These are phyloP conservation scores for Pelargonium cotyledonis DNA, from an alignment of 441 rosid species.

Conservation along the genomic window DNA sequence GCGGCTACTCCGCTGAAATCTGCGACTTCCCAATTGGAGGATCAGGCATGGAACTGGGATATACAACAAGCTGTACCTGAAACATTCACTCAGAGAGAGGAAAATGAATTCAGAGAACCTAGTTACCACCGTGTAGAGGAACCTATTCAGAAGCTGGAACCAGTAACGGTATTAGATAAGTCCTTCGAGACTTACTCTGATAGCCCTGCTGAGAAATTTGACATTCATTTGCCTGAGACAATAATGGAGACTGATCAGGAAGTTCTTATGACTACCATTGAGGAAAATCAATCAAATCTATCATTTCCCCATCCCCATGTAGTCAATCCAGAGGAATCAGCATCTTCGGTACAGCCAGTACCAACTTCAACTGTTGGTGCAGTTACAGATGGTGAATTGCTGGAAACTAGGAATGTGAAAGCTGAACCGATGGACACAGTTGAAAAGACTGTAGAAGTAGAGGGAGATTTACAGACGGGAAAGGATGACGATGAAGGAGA, in stretches of 20 bases:
- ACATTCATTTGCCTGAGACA: conserved; percentile 45
- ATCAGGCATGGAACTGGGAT: conserved; percentile 55
- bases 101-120: conserved; percentile 32
- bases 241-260: conserved; percentile 53
- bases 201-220: conserved; percentile 32
- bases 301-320: conserved; percentile 17
- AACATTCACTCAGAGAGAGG: conserved; percentile 33
- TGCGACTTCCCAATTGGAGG: conserved; percentile 43
- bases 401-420: conserved; percentile 31
- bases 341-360: conserved; percentile 17
- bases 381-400: conserved; percentile 28
- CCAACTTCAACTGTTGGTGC: conserved; percentile 22
- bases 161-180: conserved; percentile 23
- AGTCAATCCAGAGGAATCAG: conserved; percentile 28
- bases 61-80: conserved; percentile 30
- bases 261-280: conserved; percentile 29
- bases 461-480: conserved; percentile 32
- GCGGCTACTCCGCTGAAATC: conserved; percentile 85
- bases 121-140: conserved; percentile 33
- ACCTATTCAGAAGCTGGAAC: conserved; percentile 30
- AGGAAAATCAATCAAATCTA: conserved; percentile 33
- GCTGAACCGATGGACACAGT: conserved; percentile 34
- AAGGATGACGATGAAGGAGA: conserved; percentile 63
- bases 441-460: conserved; percentile 50
- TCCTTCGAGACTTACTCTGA: conserved; percentile 35